Evolutionary conservation across 1,284 basidiomycete species (phyloP), one percentile per base, ranked within the genome.

Genomic region (Ceratorhiza oryzae-sativae): DNA sequence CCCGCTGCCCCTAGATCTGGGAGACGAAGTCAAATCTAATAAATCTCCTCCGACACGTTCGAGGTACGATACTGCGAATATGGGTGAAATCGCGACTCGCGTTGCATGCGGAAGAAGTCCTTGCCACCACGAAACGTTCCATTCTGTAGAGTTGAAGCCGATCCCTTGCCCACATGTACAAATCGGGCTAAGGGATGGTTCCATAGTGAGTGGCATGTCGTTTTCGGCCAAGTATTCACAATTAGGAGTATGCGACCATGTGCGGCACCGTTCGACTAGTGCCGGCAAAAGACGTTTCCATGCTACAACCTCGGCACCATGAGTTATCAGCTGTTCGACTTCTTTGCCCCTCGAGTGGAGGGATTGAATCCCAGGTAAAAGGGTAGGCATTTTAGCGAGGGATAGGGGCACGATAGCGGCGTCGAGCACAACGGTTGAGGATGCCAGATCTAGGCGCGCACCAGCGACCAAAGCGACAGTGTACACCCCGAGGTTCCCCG

Each of bases 91-190:
- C 2, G 84, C 86, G 12, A 81, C 77, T 18, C 86, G 79, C 2
- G 86, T 86, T 32, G 81, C 82, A 56, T 81, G 79, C 3, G 81
- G 80, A 1, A 80, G 80, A 9, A 85, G 75, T 0, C 62, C 30
- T 55, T 77, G 77, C 82, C 82, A 84, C 34, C 76, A 71, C 8
- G 72, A 49, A 18, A 78, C 76, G 18, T 76, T 74, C 2, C 71
- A 71, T 27, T 60, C 32, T 23, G 55, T 9, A 27, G 30, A 72
- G 1, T 79, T 81, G 3, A 81, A 76, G 63, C 82, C 80, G 34
- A 81, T 77, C 0, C 86, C 86, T 27, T 77, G 74, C 0, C 86
- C 86, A 67, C 86, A 88, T 0, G 78, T 78, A 75, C 86, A 88
- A 18, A 86, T 79, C 0, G 84, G 82, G 32, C 76, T 78, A 25